Evolutionary conservation across 352 stramenopile genomes (phyloP).

Genomic region (Achlya hypogyna): DNA sequence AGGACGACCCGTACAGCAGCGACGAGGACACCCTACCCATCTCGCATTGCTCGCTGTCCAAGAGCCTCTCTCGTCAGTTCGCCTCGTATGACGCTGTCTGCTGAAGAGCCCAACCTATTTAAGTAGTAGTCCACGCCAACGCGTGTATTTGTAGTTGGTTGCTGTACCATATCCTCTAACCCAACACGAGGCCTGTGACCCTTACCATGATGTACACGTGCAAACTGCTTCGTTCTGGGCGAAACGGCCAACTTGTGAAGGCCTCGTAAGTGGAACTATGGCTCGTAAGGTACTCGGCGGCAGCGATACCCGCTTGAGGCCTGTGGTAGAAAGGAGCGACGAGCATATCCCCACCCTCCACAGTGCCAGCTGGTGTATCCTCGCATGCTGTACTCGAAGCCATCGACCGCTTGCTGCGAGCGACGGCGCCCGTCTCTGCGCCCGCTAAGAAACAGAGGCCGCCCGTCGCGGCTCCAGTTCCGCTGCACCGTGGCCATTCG

Average conservation of each 20-base stretch:
- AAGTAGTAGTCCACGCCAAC: not conserved
- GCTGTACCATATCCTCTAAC: slow-evolving; percentile 1
- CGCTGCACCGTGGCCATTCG: not conserved
- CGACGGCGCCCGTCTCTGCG: not conserved
- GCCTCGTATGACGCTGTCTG: slow-evolving; percentile 68
- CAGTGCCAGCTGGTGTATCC: not conserved
- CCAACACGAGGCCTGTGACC: not conserved
- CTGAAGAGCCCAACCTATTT: slow-evolving; percentile 24
- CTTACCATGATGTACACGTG: not conserved
- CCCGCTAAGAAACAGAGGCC: not conserved
- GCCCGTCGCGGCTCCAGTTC: not conserved
- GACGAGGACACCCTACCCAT: slow-evolving; percentile 30
- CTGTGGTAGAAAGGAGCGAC: too few relatives aligned
- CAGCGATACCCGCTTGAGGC: too few relatives aligned
- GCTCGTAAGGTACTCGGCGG: too few relatives aligned
- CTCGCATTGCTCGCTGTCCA: slow-evolving; percentile 61
- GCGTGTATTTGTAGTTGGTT: slow-evolving; percentile 8
- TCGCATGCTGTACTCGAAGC: not conserved
- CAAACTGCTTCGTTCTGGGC: not conserved
- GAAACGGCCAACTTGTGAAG: not conserved
- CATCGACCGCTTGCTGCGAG: not conserved
- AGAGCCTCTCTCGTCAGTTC: slow-evolving; percentile 67
- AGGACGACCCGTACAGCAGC: slow-evolving; percentile 23
- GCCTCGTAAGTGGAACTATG: too few relatives aligned
- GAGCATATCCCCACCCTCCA: too few relatives aligned